Base-by-base conservation (phyloP, 2,329 filamentous ascomycete species). In the Curvularia verruculosa region DNA sequence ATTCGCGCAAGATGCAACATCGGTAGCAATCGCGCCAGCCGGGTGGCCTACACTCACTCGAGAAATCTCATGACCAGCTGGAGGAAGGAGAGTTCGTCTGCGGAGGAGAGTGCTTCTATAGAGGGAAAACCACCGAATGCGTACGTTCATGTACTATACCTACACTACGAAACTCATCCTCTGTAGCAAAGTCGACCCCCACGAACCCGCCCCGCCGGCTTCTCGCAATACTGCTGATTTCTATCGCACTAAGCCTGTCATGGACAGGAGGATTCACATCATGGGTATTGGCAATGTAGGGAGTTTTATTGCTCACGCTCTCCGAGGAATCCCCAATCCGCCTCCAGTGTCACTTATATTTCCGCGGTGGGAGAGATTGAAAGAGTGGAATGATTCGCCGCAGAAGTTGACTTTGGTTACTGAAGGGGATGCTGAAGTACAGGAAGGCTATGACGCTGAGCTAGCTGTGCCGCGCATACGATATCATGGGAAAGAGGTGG, bases 291-390 rank as follows among this genome's bases (percentile, higher is more conserved):
- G 93, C 34, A 96, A 92, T 71, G 81, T 96, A 12, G 93, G 92
- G 13, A 86, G 86, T 41, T 85, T 97, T 24, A 86, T 93, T 61
- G 92, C 93, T 24, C 87, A 89, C 71, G 85, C 86, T 21, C 80
- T 97, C 10, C 84, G 86, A 21, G 82, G 84, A 19, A 79, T 87
- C 8, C 80, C 82, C 7, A 77, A 84, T 19, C 82, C 84, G 2
- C 91, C 91, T 4, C 90, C 90, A 0, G 84, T 96, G 36, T 94
- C 91, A 0, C 82, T 97, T 5, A 83, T 96, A n/a, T 82, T 96
- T 34, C 89, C 92, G 69, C 82, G 80, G 34, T 74, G 75, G 34
- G 67, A 73, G 3, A 62, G 78, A 18, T 59, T 82, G 36, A 73
- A 76, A 13, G 68, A 74, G 10, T 87, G 85, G 84, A 72, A 78